A percentile compares a stretch with the other conserved stretches of the same genome.
Evolutionary conservation across 495 filamentous ascomycete genomes (phyloP).

Genomic region (Cercophora samala): DNA sequence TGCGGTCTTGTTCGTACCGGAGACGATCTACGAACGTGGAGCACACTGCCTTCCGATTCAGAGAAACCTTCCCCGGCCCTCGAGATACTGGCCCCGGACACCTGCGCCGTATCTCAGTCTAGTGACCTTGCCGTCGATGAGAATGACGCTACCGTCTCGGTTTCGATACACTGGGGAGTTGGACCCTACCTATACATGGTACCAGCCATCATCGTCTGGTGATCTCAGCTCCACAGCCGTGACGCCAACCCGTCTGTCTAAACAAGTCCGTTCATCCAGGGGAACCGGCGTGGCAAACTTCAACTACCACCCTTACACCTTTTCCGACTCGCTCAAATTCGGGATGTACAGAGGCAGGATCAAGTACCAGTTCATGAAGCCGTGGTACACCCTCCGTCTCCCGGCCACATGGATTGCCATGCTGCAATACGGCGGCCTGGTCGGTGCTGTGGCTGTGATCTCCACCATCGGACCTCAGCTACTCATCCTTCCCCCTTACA

Average conservation of each 20-base stretch:
- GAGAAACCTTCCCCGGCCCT: conserved; percentile 20
- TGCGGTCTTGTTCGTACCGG: conserved; percentile 52
- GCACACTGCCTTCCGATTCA: conserved; percentile 22
- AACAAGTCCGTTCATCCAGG: conserved; percentile 10
- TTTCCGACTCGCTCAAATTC: conserved; percentile 20
- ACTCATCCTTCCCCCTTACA: conserved; percentile 24
- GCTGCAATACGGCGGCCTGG: conserved; percentile 31
- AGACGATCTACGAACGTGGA: conserved; percentile 50
- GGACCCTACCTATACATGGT: conserved; percentile 19
- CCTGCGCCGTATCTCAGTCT: conserved; percentile 26
- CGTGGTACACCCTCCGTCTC: conserved; percentile 28
- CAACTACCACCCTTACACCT: conserved; percentile 25
- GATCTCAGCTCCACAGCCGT: conserved; percentile 11
- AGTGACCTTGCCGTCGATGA: conserved; percentile 25
- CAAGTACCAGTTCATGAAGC: conserved; percentile 26
- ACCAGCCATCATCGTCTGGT: conserved; percentile 18
- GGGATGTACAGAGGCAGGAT: conserved; percentile 21
- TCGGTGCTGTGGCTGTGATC: conserved; percentile 28
- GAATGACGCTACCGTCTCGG: conserved; percentile 27
- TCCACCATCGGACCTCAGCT: conserved; percentile 31
- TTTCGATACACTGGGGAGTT: conserved; percentile 20
- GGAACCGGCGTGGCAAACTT: neutral
- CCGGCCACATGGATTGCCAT: conserved; percentile 30
- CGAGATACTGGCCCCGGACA: conserved; percentile 14
- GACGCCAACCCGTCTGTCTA: conserved; percentile 9